Conservation (phyloP, 2,329 filamentous ascomycete species). For the Sporothrix phasma region DNA sequence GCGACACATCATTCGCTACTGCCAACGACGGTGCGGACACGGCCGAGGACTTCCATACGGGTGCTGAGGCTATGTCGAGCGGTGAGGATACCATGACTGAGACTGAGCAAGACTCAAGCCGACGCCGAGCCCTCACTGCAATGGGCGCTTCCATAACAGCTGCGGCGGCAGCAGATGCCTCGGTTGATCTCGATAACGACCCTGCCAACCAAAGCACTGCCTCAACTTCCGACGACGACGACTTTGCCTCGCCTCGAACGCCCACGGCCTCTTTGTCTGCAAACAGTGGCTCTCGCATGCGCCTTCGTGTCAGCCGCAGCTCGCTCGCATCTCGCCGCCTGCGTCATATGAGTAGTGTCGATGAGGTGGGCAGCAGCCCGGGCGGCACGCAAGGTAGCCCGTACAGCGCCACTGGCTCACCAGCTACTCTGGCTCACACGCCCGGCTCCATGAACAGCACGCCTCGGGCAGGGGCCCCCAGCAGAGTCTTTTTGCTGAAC, state of each 20-base stretch:
- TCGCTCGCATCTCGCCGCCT: conserved; percentile 46
- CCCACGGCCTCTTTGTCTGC: conserved; percentile 51
- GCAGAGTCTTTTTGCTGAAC: conserved; percentile 84
- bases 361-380: conserved; percentile 25
- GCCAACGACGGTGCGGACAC: conserved; percentile 75
- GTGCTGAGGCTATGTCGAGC: conserved; percentile 60
- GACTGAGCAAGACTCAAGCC: conserved; percentile 48
- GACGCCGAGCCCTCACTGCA: conserved; percentile 9
- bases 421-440: conserved; percentile 21
- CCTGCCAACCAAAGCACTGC: conserved; percentile 62
- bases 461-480: conserved; percentile 41
- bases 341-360: conserved; percentile 51
- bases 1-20: conserved; percentile 54
- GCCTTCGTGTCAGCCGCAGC: conserved; percentile 59
- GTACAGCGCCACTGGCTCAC: conserved; percentile 13
- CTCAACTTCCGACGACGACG: conserved; percentile 74
- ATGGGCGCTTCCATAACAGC: not conserved
- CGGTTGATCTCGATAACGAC: conserved; percentile 6
- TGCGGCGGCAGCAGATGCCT: not conserved
- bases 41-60: conserved; percentile 91
- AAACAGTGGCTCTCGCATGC: conserved; percentile 42
- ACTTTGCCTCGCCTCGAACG: conserved; percentile 52
- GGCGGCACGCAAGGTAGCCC: conserved; percentile 47
- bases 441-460: conserved; percentile 44
- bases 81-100: conserved; percentile 71